Evolutionary conservation across 2,329 filamentous ascomycete species (phyloP).

Genomic region (Gaeumannomyces sp.): DNA sequence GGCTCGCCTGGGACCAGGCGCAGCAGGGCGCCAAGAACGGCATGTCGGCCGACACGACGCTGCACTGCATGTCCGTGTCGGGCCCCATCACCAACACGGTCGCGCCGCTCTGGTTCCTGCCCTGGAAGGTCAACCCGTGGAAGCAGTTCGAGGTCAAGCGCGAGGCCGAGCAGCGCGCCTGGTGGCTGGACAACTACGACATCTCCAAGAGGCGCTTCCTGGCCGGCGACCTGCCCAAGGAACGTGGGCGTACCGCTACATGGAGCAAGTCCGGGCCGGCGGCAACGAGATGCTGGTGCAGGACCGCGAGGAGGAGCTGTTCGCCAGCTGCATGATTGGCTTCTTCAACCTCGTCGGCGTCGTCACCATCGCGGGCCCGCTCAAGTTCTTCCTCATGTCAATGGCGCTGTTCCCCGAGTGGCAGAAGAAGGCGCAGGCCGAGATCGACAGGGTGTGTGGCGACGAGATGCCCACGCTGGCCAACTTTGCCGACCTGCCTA

Average conservation of each 20-base stretch:
- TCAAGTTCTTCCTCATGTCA: constrained; percentile 46
- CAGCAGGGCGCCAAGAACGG: constrained; percentile 38
- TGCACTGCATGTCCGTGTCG: constrained; percentile 46
- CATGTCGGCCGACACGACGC: constrained; percentile 38
- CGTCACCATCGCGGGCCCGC: constrained; percentile 41
- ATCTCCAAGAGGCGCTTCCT: constrained; percentile 35
- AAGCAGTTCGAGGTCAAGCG: constrained; percentile 38
- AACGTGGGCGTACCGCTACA: constrained; percentile 46
- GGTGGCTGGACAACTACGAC: constrained; percentile 39
- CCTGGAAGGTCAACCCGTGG: constrained; percentile 40
- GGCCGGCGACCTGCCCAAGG: constrained; percentile 32
- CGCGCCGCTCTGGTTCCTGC: constrained; percentile 41
- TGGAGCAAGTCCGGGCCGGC: constrained; percentile 33
- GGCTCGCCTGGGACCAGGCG: constrained; percentile 44
- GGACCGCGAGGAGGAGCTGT: constrained; percentile 39
- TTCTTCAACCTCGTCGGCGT: constrained; percentile 46
- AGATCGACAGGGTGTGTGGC: constrained; percentile 51
- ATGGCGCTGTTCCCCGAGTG: constrained; percentile 48
- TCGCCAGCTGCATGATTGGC: constrained; percentile 44
- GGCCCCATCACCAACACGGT: constrained; percentile 44
- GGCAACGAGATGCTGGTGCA: constrained; percentile 38
- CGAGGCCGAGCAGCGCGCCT: constrained; percentile 35
- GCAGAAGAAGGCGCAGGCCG: constrained; percentile 46
- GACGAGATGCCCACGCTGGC: constrained; percentile 44
- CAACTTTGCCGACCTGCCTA: constrained; percentile 45